phyloP scores from a whole-genome alignment of 116 monocot genomes.

The Zostera marina region DNA sequence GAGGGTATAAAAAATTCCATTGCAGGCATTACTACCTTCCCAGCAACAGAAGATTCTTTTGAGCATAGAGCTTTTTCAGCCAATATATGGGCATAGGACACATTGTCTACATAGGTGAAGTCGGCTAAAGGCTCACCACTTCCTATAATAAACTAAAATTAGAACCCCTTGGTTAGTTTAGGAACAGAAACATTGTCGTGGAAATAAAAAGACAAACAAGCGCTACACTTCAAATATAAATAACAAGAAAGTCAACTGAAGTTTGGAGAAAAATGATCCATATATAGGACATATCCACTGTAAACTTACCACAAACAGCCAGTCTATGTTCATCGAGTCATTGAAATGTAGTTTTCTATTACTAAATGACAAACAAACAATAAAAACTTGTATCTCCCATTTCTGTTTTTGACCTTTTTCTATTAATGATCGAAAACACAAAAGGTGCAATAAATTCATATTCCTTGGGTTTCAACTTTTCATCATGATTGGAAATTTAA shows the following conservation, averaged over 20 bases:
- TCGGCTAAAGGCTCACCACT: slow-evolving; percentile 49
- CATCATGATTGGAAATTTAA: too few species aligned
- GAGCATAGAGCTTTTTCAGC: slow-evolving; percentile 48
- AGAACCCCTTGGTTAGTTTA: slow-evolving; percentile 4
- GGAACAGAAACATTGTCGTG: not conserved
- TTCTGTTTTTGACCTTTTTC: too few species aligned
- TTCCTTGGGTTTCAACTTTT: too few species aligned
- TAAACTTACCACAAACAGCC: too few species aligned
- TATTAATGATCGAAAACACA: too few species aligned
- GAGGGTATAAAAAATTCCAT: not conserved
- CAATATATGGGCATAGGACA: slow-evolving; percentile 65
- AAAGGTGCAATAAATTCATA: too few species aligned
- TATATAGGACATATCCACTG: too few species aligned
- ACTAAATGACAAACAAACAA: too few species aligned
- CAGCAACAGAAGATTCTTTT: slow-evolving; percentile 39
- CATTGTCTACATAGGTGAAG: slow-evolving; percentile 88
- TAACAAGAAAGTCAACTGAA: not conserved
- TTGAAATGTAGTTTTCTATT: too few species aligned
- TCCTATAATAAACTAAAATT: slow-evolving; percentile 65
- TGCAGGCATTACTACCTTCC: slow-evolving; percentile 35
- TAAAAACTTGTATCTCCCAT: too few species aligned
- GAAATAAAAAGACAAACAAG: not conserved
- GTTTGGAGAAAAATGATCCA: too few species aligned
- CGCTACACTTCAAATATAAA: not conserved
- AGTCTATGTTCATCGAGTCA: too few species aligned